Evolutionary conservation across 345 rosid genomes (phyloP).

Genomic region (Schrenkiella parvula): DNA sequence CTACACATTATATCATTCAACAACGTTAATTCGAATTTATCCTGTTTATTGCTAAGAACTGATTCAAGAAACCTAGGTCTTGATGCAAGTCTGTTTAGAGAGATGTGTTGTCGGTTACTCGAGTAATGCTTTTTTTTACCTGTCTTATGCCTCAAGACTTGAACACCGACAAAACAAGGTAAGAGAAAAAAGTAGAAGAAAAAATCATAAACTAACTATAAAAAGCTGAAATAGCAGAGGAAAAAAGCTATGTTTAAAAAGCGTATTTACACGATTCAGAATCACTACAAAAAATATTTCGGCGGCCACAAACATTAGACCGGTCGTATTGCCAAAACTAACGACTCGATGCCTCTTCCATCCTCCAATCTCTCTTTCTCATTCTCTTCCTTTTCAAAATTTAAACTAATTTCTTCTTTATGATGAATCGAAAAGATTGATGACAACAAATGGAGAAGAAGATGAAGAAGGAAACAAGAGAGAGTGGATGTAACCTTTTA

Average conservation of each 20-base stretch:
- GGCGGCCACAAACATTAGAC: slow-evolving; percentile 31
- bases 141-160: background rate
- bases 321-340: slow-evolving; percentile 33
- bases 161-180: slow-evolving; percentile 23
- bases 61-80: background rate
- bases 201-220: background rate
- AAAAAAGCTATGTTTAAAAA: slow-evolving; percentile 1
- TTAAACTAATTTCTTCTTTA: background rate
- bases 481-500: slow-evolving; percentile 16
- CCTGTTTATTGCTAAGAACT: background rate
- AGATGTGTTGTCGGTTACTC: background rate
- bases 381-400: background rate
- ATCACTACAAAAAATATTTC: slow-evolving; percentile 23
- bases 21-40: background rate
- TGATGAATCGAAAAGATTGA: background rate
- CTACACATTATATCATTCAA: background rate
- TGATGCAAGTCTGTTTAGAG: background rate
- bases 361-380: slow-evolving; percentile 5
- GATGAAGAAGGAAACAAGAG: background rate
- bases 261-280: slow-evolving; percentile 33
- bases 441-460: background rate
- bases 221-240: slow-evolving; percentile 7
- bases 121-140: slow-evolving; percentile 2
- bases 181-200: slow-evolving; percentile 2
- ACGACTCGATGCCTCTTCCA: slow-evolving; percentile 24